Conservation (phyloP, 2,329 filamentous ascomycete species). For the Monosporascus cannonballus region DNA sequence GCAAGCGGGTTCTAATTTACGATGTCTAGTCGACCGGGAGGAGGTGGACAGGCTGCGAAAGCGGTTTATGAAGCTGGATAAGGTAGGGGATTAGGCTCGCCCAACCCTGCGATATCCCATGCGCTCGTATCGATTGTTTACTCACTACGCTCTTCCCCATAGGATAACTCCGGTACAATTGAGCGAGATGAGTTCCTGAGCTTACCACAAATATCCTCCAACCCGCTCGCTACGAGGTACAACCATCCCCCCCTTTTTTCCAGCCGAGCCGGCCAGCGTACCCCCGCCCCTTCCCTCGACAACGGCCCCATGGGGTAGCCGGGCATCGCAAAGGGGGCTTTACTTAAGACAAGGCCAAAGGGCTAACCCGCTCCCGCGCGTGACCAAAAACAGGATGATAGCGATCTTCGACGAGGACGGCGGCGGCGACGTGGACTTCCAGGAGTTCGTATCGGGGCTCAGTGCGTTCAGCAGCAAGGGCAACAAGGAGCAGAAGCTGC, state of each 20-base stretch:
- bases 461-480: slow-evolving; percentile 96
- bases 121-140: slow-evolving; percentile 4
- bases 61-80: slow-evolving; percentile 98
- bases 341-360: too few species aligned
- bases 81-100: slow-evolving; percentile 49
- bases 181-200: slow-evolving; percentile 98
- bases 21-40: slow-evolving; percentile 76
- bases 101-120: not conserved
- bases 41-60: slow-evolving; percentile 94
- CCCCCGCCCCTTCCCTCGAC: too few species aligned
- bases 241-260: slow-evolving; percentile 10
- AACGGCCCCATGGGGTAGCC: too few species aligned
- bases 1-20: slow-evolving; percentile 9
- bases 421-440: slow-evolving; percentile 95
- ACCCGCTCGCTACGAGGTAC: slow-evolving; percentile 90
- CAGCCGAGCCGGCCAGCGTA: not conserved
- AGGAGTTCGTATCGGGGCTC: slow-evolving; percentile 94
- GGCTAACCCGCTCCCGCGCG: not conserved
- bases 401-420: slow-evolving; percentile 99
- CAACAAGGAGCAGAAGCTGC: slow-evolving; percentile 97
- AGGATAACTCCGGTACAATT: slow-evolving; percentile 98
- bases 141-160: not conserved
- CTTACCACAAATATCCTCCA: slow-evolving; percentile 94
- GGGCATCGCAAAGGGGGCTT: too few species aligned
- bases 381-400: slow-evolving; percentile 66